A percentile compares a stretch with the other conserved stretches of the same genome.
Evolutionary conservation across 2,329 filamentous ascomycete genomes (phyloP).

Genomic region (Arthroderma sp.): DNA sequence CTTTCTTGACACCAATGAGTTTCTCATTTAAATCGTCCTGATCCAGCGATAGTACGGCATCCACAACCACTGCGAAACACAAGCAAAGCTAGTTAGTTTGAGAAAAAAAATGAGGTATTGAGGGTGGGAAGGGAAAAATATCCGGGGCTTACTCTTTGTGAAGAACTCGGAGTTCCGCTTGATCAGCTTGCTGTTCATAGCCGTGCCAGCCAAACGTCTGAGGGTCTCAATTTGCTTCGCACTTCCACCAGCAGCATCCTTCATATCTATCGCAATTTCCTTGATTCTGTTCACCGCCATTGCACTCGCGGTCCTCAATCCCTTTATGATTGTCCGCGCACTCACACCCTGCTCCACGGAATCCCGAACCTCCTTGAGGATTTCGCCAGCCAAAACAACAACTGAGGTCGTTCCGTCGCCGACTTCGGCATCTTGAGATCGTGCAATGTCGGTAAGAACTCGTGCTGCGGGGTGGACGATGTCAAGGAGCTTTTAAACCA

Average conservation of each 20-base stretch:
- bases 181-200: conserved; percentile 99
- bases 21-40: conserved; percentile 97
- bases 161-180: conserved; percentile 96
- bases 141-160: conserved; percentile 63
- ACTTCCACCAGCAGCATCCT: conserved; percentile 62
- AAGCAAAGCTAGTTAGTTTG: conserved; percentile 5
- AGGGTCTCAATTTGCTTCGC: conserved; percentile 86
- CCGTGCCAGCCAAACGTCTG: conserved; percentile 76
- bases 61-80: conserved; percentile 67
- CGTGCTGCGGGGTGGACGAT: conserved; percentile 95
- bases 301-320: conserved; percentile 67
- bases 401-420: conserved; percentile 97
- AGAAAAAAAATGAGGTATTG: conserved; percentile 1
- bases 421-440: conserved; percentile 97
- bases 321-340: conserved; percentile 96
- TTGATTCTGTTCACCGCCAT: conserved; percentile 98
- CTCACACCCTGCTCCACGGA: conserved; percentile 94
- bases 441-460: conserved; percentile 94
- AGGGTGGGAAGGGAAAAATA: not conserved
- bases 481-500: conserved; percentile 61
- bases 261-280: conserved; percentile 67
- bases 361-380: conserved; percentile 92
- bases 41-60: conserved; percentile 87
- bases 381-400: conserved; percentile 92
- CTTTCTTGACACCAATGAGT: conserved; percentile 96